A percentile compares a stretch with the other conserved stretches of the same genome.
These are phyloP conservation scores for Cucurbita moschata DNA, from an alignment of 306 rosid species.

Conservation along the genomic window DNA sequence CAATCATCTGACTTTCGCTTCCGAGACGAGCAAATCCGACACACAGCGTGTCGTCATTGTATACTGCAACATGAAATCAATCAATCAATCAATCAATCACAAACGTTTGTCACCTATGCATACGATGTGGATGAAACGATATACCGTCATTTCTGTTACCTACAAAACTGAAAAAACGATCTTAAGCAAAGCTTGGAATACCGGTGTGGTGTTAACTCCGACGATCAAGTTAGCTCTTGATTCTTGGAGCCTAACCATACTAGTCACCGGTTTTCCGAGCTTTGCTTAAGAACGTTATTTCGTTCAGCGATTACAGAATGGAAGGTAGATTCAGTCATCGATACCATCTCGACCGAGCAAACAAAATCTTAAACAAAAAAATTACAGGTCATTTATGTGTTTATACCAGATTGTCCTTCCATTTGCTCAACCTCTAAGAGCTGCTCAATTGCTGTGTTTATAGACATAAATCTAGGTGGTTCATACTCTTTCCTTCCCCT, in stretches of 20 bases:
- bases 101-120: background rate
- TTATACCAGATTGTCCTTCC: slow-evolving; percentile 46
- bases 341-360: background rate
- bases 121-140: background rate
- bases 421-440: slow-evolving; percentile 65
- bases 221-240: background rate
- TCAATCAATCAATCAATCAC: background rate
- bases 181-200: background rate
- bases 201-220: background rate
- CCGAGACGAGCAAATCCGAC: slow-evolving; percentile 90
- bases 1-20: slow-evolving; percentile 66
- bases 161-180: background rate
- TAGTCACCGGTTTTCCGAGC: background rate
- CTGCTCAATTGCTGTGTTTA: slow-evolving; percentile 78
- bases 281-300: background rate
- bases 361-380: background rate
- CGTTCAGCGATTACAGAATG: background rate
- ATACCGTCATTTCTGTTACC: background rate
- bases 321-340: background rate
- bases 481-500: slow-evolving; percentile 80
- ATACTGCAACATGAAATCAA: slow-evolving; percentile 33
- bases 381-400: background rate
- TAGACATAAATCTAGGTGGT: slow-evolving; percentile 78
- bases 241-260: background rate
- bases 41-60: slow-evolving; percentile 48